A percentile compares a stretch with the other conserved stretches of the same genome.
Conservation (phyloP, 2,329 filamentous ascomycete species). For the Talaromyces sp. region DNA sequence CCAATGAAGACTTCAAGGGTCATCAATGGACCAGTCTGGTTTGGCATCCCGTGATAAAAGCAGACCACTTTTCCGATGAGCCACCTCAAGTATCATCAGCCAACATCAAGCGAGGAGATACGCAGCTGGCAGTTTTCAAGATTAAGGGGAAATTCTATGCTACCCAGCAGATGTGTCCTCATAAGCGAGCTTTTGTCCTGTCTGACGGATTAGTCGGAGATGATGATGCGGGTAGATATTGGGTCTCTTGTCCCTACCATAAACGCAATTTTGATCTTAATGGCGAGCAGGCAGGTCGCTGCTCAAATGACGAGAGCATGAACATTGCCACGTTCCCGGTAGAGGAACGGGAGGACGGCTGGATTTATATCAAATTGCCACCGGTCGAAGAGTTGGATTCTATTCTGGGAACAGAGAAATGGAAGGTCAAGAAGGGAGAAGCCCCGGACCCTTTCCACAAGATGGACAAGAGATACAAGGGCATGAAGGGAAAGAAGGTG, state of each 20-base stretch:
- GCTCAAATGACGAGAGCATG: constrained; percentile 72
- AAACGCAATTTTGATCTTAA: constrained; percentile 85
- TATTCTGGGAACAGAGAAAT: constrained; percentile 75
- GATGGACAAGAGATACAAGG: constrained; percentile 60
- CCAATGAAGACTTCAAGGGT: constrained; percentile 71
- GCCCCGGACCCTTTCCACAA: constrained; percentile 57
- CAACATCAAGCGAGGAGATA: constrained; percentile 82
- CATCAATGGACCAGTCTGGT: constrained; percentile 65
- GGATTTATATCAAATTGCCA: constrained; percentile 79
- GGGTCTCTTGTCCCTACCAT: constrained; percentile 84
- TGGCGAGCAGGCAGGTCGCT: constrained; percentile 67
- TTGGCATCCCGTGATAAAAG: constrained; percentile 80
- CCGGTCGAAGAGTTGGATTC: constrained; percentile 78
- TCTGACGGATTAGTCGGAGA: constrained; percentile 80
- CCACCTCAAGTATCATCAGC: constrained; percentile 72
- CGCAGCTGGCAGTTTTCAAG: constrained; percentile 85
- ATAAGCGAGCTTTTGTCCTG: constrained; percentile 87
- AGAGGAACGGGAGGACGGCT: constrained; percentile 74
- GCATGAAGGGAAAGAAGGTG: constrained; percentile 57
- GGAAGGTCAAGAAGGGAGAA: constrained; percentile 76
- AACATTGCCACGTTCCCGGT: constrained; percentile 81
- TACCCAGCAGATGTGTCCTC: constrained; percentile 92
- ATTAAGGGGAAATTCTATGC: constrained; percentile 79
- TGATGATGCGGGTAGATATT: constrained; percentile 64
- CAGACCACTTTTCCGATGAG: constrained; percentile 68